Percentiles rank a stretch among this genome's conserved stretches.
Evolutionary conservation across 768 basidiomycete genomes (phyloP).

Genomic region (Amanita inopinata): DNA sequence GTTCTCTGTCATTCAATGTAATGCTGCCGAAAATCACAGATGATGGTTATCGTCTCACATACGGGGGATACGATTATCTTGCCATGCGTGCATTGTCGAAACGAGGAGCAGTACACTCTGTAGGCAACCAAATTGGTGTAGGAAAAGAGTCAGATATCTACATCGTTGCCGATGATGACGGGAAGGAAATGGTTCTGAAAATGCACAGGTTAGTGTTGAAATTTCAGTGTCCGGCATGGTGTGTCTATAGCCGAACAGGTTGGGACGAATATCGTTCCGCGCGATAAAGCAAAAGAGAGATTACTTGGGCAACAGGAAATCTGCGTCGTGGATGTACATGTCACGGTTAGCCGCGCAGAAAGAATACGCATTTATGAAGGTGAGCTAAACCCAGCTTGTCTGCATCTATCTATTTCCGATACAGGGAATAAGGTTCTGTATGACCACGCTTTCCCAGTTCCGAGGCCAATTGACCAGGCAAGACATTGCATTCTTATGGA

Average conservation of each 20-base stretch:
- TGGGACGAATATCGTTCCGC: conserved; percentile 96
- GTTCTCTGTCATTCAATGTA: not conserved
- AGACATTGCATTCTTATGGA: conserved; percentile 96
- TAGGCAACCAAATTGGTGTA: conserved; percentile 97
- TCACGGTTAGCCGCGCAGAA: conserved; percentile 92
- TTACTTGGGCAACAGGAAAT: conserved; percentile 91
- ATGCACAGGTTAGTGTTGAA: conserved; percentile 64
- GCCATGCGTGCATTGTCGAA: conserved; percentile 91
- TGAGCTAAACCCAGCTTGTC: conserved; percentile 18
- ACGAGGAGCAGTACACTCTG: conserved; percentile 77
- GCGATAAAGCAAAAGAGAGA: conserved; percentile 95
- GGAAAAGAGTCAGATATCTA: conserved; percentile 98
- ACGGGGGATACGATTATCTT: conserved; percentile 96
- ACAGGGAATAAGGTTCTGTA: conserved; percentile 70
- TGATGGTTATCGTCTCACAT: conserved; percentile 94
- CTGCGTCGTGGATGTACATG: conserved; percentile 99
- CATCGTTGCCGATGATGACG: conserved; percentile 78
- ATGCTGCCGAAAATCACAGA: conserved; percentile 39
- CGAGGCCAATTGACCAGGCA: conserved; percentile 87
- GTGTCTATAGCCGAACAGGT: conserved; percentile 31
- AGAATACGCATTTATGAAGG: conserved; percentile 99
- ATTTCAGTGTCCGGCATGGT: conserved; percentile 1
- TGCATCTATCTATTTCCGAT: not conserved
- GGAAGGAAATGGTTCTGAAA: conserved; percentile 84
- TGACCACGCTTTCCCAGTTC: conserved; percentile 89